These are phyloP conservation scores for Rubia yunnanensis DNA, from an alignment of 257 asterid species.

Conservation along the genomic window DNA sequence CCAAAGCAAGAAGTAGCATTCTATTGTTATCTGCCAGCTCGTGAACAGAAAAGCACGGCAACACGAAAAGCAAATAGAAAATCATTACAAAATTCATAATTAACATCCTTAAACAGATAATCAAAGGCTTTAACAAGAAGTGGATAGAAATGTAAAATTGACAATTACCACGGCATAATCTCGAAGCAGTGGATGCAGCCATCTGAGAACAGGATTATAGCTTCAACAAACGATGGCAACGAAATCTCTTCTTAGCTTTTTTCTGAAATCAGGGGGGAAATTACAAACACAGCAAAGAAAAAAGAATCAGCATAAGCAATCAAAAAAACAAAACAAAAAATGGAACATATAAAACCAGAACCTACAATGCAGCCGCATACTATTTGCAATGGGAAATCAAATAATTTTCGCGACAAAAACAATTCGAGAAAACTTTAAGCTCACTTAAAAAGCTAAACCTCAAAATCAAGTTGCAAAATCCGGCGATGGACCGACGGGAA, in stretches of 20 bases:
- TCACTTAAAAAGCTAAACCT: too few relatives aligned
- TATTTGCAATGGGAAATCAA: too few relatives aligned
- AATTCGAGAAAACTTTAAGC: too few relatives aligned
- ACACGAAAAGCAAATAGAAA: background rate
- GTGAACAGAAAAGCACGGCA: background rate
- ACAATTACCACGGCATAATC: conserved; percentile 13
- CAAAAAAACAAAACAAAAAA: too few relatives aligned
- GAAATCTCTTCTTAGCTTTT: background rate
- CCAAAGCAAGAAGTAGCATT: background rate
- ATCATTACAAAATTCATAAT: background rate
- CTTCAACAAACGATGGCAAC: background rate
- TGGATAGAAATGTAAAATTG: conserved; percentile 1
- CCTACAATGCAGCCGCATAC: too few relatives aligned
- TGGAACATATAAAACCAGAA: too few relatives aligned
- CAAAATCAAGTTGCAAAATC: too few relatives aligned
- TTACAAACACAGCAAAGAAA: background rate
- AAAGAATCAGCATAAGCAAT: background rate
- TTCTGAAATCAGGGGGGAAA: background rate
- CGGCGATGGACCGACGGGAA: too few relatives aligned
- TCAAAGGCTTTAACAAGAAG: background rate
- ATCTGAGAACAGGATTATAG: conserved; percentile 1
- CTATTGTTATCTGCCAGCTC: background rate
- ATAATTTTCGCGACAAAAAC: too few relatives aligned
- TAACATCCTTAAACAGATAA: background rate
- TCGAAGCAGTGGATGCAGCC: conserved; percentile 17